Percentiles rank a stretch among this genome's conserved stretches.
These are phyloP conservation scores for Tripidium arundinaceum DNA, from an alignment of 202 grass and related monocot genomes.

Conservation along the genomic window DNA sequence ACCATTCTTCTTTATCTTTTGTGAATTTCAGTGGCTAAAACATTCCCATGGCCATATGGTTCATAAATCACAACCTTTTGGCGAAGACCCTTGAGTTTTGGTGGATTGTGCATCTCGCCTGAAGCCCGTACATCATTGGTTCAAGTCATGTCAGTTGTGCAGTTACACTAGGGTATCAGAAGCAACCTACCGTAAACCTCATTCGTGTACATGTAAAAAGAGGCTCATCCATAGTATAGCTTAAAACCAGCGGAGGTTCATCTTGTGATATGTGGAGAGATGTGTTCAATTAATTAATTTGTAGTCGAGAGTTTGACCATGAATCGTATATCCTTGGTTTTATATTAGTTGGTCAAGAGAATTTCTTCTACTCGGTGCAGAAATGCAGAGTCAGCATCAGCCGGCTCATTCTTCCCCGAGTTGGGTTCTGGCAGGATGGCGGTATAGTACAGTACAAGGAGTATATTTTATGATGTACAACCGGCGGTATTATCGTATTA, in stretches of 20 bases:
- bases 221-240: not conserved
- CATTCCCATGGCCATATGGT: constrained; percentile 44
- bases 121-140: too few relatives aligned
- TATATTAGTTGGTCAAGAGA: too few relatives aligned
- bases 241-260: constrained; percentile 12
- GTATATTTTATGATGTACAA: too few relatives aligned
- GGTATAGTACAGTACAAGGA: too few relatives aligned
- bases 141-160: not conserved
- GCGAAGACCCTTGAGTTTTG: not conserved
- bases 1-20: not conserved
- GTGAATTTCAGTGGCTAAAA: constrained; percentile 49
- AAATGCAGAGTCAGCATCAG: not conserved
- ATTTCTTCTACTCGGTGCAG: too few relatives aligned
- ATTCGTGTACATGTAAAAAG: constrained; percentile 13
- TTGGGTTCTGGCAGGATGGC: too few relatives aligned
- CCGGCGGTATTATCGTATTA: too few relatives aligned
- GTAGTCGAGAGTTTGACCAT: too few relatives aligned
- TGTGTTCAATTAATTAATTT: not conserved
- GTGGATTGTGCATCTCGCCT: not conserved
- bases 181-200: constrained; percentile 5
- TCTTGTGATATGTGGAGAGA: not conserved
- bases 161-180: not conserved
- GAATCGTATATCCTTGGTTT: not conserved
- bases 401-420: too few relatives aligned
- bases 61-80: not conserved